Evolutionary conservation across 352 stramenopile genomes (phyloP).

Genomic region (Phytophthora crassamura): DNA sequence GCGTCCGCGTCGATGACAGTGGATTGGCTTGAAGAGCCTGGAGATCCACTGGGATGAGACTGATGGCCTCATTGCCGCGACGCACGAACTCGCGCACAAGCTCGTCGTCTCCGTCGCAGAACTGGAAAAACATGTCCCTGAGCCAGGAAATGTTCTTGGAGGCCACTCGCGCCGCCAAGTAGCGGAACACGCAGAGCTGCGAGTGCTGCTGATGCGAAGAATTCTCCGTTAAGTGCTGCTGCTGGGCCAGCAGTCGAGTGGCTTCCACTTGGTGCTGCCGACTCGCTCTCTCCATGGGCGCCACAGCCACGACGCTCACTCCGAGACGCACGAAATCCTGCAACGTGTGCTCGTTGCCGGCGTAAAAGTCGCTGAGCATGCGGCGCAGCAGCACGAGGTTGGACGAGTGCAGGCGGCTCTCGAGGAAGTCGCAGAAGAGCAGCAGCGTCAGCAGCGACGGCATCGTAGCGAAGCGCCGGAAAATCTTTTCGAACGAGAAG

Average conservation of each 20-base stretch:
- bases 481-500: slow-evolving; percentile 1
- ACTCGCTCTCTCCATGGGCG: slow-evolving; percentile 27
- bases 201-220: not conserved
- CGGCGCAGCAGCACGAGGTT: slow-evolving; percentile 38
- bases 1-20: not conserved
- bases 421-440: slow-evolving; percentile 46
- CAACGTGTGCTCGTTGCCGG: slow-evolving; percentile 36
- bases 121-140: slow-evolving; percentile 26
- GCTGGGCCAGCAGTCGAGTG: slow-evolving; percentile 16
- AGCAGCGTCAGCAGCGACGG: slow-evolving; percentile 15
- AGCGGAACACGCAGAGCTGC: slow-evolving; percentile 13
- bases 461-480: slow-evolving; percentile 10
- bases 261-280: slow-evolving; percentile 14
- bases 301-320: slow-evolving; percentile 38
- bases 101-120: slow-evolving; percentile 21
- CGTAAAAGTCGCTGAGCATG: slow-evolving; percentile 38
- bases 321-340: slow-evolving; percentile 43
- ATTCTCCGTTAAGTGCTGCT: not conserved
- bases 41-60: slow-evolving; percentile 18
- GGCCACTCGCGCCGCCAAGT: slow-evolving; percentile 18
- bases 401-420: slow-evolving; percentile 35
- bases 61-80: slow-evolving; percentile 21
- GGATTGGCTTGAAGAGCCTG: not conserved
- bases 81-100: slow-evolving; percentile 19
- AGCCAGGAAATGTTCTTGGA: slow-evolving; percentile 33